Evolutionary conservation across 1,284 basidiomycete genomes (phyloP), one percentile per base, ranked within the genome.

Genomic region (Coniferiporia sulphurascens): DNA sequence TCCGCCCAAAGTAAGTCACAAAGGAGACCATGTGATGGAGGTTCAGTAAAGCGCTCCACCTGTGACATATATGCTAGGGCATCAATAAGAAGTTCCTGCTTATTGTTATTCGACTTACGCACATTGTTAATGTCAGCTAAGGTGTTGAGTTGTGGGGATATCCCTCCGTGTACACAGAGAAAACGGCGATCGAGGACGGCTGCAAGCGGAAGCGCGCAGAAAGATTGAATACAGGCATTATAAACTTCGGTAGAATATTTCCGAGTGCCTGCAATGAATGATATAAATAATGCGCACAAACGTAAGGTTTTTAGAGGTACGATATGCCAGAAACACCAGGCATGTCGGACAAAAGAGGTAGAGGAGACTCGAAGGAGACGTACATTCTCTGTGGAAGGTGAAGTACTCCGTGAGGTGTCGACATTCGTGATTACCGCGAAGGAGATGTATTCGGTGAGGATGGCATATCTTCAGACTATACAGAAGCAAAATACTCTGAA

Each of bases 371-470:
- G 32, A 17, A 9, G 36, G 17, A 45, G n/a, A 72, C 82, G 65
- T 64, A 90, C 92, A 94, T 81, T 95, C 95, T 58, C 93, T 87
- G 76, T 95, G 95, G 81, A 97, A 98, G 22, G 95, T 97, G 71
- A 98, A 97, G 74, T 96, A 97, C 74, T 96, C 94, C 9, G 95
- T 98, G 61, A 98, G 78, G 75, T 98, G 95, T 51, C 89, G 86
- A 70, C 96, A 99, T 80, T 99, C 96, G 76, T 99, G 96, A 74
- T 99, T 99, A 21, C 96, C 96, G 52, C 96, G 88, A 21, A 99
- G 82, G 57, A 99, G 83, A 71, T 91, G 88, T 55, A 98, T 82
- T 63, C 91, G 92, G 65, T 87, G 85, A 17, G 96, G 97, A 70
- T 92, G 93, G 83, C 92, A 93, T 63, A 99, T 87, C 79, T 99